phyloP scores from a whole-genome alignment of 208 protist species.

The Crithidia mellificae region DNA sequence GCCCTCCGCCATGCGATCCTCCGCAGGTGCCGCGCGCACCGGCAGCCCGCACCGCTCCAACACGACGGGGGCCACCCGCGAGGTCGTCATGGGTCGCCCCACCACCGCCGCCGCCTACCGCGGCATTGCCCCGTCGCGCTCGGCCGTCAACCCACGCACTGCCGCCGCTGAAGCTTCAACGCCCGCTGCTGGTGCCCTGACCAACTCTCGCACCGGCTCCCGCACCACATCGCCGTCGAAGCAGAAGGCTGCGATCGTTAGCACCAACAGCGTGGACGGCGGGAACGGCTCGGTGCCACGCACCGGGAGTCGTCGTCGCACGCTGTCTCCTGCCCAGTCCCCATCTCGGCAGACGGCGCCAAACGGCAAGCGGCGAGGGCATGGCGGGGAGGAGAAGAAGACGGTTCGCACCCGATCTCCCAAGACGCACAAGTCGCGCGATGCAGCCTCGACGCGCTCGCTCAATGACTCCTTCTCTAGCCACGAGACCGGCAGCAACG shows the following conservation, averaged over 20 bases:
- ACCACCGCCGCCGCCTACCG: constrained; percentile 43
- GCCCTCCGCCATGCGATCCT: not conserved
- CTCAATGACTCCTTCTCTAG: constrained; percentile 30
- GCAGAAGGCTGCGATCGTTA: not conserved
- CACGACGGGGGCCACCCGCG: not conserved
- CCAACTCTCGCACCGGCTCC: constrained; percentile 13
- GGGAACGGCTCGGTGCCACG: constrained; percentile 10
- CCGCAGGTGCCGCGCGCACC: not conserved
- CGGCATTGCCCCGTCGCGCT: constrained; percentile 60
- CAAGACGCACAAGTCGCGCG: constrained; percentile 24
- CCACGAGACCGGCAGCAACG: constrained; percentile 12
- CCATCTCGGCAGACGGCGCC: constrained; percentile 11
- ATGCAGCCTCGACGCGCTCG: constrained; percentile 6
- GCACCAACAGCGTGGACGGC: not conserved
- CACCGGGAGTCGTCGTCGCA: constrained; percentile 27
- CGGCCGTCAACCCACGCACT: constrained; percentile 12
- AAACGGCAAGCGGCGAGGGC: constrained; percentile 3
- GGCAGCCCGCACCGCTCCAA: constrained; percentile 9
- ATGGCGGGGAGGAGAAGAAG: constrained; percentile 7
- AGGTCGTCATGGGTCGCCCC: constrained; percentile 12
- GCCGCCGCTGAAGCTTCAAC: not conserved
- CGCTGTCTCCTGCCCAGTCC: constrained; percentile 16
- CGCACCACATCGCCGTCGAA: constrained; percentile 18
- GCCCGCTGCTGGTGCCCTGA: not conserved
- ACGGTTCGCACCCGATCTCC: constrained; percentile 22